Evolutionary conservation across 140 eudicot genomes (phyloP), one percentile per base, ranked within the genome.

Genomic region (Oenanthe javanica): DNA sequence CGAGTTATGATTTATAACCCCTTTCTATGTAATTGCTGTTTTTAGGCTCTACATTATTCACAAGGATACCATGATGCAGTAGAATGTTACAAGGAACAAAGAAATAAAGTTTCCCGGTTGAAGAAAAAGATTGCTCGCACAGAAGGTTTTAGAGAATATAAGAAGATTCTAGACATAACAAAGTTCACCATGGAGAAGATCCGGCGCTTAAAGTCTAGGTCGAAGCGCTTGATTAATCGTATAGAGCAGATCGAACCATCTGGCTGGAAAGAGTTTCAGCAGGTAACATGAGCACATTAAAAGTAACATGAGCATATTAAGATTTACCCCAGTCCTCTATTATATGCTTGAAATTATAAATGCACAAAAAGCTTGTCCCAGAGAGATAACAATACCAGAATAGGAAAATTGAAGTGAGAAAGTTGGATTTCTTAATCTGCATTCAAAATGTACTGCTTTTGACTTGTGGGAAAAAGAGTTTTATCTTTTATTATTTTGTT

Each of bases 231-330:
- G 88, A 79, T 72, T 50, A 84, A 84, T 77, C 95, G 99, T 70
- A 86, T 92, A 78, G 90, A 89, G 82, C 97, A 92, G 92, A 95
- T 95, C 77, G 99, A 95, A 81, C 99, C 99, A 80, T 92, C 99
- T 79, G 99, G 99, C 55, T 95, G 99, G 99, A 95, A 92, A 86
- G 99, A 95, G 81, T 95, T 95, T 90, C 76, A 90, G 84, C 97
- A 95, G 97, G 99, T 95, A 88, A 71, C 71, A 16, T 66, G 38
- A 78, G 51, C 79, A 63, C 49, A 9, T 66, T 66, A 45, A 74
- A 31, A 31, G 99, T 95, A 88, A 71, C 71, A 16, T 66, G 38
- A 78, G 51, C 79, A 63, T 48, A 9, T 66, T 66, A 45, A 74
- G 63, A 1, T 1, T 36, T 67, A 67, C 46, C 16, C 13, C 4